These are phyloP conservation scores for Cerioporus squamosus DNA, from an alignment of 1,284 basidiomycete species.

Conservation along the genomic window DNA sequence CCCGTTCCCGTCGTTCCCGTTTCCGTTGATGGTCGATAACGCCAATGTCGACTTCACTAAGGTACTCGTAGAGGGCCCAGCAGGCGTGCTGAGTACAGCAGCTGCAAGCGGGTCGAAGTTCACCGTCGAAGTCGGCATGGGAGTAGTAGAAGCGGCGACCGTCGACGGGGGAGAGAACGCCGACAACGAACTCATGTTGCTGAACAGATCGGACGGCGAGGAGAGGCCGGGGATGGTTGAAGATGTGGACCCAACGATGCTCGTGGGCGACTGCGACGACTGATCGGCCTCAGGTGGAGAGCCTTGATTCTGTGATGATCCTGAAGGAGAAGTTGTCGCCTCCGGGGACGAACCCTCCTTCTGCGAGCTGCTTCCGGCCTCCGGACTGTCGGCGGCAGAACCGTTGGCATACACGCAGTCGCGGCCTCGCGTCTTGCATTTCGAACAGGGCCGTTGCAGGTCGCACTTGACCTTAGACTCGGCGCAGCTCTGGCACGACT, in stretches of 20 bases:
- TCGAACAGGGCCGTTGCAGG: conserved; percentile 66
- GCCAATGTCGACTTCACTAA: background rate
- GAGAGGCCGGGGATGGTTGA: background rate
- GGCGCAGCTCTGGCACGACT: conserved; percentile 64
- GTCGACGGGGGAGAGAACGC: background rate
- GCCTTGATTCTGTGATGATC: conserved; percentile 3
- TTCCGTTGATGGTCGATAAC: background rate
- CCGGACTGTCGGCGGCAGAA: background rate
- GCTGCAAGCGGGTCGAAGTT: too few relatives aligned
- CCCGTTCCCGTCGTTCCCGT: background rate
- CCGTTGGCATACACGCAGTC: conserved; percentile 60
- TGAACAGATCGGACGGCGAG: background rate
- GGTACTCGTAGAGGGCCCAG: too few relatives aligned
- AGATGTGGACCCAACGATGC: background rate
- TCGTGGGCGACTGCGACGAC: background rate
- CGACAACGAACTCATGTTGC: background rate
- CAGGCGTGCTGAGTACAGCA: too few relatives aligned
- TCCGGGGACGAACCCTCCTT: conserved; percentile 3
- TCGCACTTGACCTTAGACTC: conserved; percentile 76
- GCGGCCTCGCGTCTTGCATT: conserved; percentile 61
- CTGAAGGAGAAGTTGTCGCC: background rate
- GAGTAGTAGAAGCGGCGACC: too few relatives aligned
- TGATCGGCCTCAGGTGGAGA: background rate
- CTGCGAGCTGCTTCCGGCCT: background rate
- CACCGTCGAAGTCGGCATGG: too few relatives aligned